Percentiles rank a stretch among this genome's conserved stretches.
phyloP scores from a whole-genome alignment of 768 basidiomycete genomes.

The Leucocoprinus leucothites region DNA sequence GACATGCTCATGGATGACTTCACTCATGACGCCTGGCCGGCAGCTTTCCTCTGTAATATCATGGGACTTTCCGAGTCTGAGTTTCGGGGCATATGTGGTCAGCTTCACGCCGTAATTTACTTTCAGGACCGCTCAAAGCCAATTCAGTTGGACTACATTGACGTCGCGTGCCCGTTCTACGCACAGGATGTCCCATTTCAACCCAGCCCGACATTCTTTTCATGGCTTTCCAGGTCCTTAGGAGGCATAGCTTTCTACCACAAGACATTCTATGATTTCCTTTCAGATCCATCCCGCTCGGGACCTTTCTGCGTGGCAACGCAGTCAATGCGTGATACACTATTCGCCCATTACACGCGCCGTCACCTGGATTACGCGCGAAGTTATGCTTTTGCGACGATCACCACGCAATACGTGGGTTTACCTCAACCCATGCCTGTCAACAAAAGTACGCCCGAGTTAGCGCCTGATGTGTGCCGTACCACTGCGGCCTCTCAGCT shows the following conservation, averaged over 20 bases:
- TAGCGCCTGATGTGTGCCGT: neutral
- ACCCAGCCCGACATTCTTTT: neutral
- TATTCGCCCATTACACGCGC: neutral
- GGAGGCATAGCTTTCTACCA: neutral
- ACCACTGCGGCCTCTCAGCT: neutral
- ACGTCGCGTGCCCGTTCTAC: neutral
- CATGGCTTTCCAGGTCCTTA: neutral
- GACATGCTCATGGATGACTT: neutral
- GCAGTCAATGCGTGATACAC: neutral
- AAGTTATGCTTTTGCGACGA: neutral
- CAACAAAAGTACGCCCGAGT: neutral
- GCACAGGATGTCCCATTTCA: neutral
- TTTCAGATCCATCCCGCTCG: slow-evolving; percentile 2
- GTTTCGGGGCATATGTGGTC: neutral
- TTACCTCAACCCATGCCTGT: neutral
- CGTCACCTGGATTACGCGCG: neutral
- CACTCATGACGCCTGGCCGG: neutral
- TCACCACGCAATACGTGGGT: neutral
- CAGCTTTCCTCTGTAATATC: neutral
- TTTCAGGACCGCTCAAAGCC: neutral
- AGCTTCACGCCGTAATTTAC: neutral
- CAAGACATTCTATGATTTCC: slow-evolving; percentile 8
- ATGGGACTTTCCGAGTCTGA: neutral
- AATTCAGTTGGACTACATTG: neutral
- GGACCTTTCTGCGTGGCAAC: neutral